Conservation (phyloP, 2,329 filamentous ascomycete genomes). For the Alternaria gansuensis region DNA sequence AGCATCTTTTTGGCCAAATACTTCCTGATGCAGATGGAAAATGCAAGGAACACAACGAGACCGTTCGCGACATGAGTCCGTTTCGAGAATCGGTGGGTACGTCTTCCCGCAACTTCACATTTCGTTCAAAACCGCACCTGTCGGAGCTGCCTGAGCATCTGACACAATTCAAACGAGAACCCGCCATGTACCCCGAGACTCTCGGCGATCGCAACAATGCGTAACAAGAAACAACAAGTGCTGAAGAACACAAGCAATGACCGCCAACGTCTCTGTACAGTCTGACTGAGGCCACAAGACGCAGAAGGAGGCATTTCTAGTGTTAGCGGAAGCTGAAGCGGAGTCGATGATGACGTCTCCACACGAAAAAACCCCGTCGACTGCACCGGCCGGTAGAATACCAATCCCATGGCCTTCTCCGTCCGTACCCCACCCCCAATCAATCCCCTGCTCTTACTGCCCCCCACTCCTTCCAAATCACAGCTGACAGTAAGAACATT, state of each 20-base stretch:
- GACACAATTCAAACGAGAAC: not conserved
- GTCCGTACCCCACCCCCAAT: not conserved
- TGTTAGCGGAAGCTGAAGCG: not conserved
- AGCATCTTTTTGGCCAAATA: too few species aligned
- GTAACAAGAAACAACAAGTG: not conserved
- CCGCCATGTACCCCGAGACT: not conserved
- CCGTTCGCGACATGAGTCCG: not conserved
- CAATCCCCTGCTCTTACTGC: not conserved
- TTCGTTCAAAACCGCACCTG: not conserved
- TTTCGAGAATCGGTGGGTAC: not conserved
- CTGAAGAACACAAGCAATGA: not conserved
- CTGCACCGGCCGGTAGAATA: not conserved
- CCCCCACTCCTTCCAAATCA: conserved; percentile 2
- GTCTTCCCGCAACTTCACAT: not conserved
- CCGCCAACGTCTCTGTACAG: not conserved
- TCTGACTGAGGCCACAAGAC: not conserved
- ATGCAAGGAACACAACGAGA: not conserved
- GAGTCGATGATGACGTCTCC: not conserved
- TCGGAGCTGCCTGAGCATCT: not conserved
- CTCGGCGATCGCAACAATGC: not conserved
- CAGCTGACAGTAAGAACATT: not conserved
- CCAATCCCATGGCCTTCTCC: not conserved
- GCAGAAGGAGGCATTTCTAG: not conserved
- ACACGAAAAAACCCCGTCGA: conserved; percentile 3
- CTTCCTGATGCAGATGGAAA: not conserved